Evolutionary conservation across 2,329 filamentous ascomycete genomes (phyloP).

Genomic region (Claviceps humidiphila): DNA sequence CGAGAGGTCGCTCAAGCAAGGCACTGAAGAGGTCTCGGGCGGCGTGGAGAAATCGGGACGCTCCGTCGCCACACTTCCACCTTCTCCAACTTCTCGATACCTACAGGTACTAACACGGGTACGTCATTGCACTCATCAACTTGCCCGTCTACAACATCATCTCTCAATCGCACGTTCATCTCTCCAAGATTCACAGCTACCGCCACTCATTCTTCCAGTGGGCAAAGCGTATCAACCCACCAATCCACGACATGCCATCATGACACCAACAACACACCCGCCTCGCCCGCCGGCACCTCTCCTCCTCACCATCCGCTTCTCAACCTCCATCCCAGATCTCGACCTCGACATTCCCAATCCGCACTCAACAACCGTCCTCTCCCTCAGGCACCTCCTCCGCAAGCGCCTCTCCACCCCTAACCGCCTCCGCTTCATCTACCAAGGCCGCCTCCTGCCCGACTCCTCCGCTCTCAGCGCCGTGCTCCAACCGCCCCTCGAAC

Average conservation of each 20-base stretch:
- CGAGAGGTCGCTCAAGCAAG: no score
- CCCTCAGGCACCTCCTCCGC: constrained; percentile 74
- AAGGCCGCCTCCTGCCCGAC: constrained; percentile 76
- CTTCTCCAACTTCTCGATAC: no score
- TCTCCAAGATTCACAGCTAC: neutral
- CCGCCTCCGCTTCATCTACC: constrained; percentile 78
- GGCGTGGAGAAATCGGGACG: no score
- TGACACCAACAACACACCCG: constrained; percentile 11
- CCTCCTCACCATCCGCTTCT: constrained; percentile 81
- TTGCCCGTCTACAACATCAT: no score
- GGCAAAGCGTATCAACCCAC: neutral
- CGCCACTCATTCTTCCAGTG: neutral
- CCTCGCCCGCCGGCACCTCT: constrained; percentile 23
- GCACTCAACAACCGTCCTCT: constrained; percentile 55
- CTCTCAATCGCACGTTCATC: no score
- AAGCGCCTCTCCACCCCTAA: constrained; percentile 52
- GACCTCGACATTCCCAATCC: constrained; percentile 62
- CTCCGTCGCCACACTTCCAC: no score
- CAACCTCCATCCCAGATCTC: constrained; percentile 70
- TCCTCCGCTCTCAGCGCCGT: constrained; percentile 52
- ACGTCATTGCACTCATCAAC: neutral
- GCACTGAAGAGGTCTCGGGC: no score
- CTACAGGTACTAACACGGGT: neutral
- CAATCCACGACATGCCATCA: constrained; percentile 3
- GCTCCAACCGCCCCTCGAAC: constrained; percentile 50